Percentiles rank a stretch among this genome's conserved stretches.
Conservation (phyloP, 305 asterid genomes). For the Striga hermonthica region DNA sequence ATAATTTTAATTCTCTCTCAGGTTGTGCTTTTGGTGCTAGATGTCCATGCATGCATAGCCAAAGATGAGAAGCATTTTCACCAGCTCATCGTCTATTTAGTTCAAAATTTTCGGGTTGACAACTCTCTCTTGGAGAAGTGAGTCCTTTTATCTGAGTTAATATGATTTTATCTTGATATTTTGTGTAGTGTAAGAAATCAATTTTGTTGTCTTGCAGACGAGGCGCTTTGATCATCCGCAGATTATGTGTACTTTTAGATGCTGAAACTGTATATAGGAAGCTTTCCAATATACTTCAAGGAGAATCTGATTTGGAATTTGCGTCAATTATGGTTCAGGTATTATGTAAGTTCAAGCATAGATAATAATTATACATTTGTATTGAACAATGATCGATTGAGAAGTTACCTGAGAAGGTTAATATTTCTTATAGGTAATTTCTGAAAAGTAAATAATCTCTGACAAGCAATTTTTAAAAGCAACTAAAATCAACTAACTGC, state of each 20-base stretch:
- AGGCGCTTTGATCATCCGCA: constrained; percentile 91
- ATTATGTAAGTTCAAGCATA: constrained; percentile 23
- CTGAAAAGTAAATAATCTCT: too few relatives aligned
- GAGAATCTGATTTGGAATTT: constrained; percentile 89
- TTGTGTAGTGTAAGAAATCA: constrained; percentile 29
- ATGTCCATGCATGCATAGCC: constrained; percentile 98
- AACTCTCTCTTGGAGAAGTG: constrained; percentile 94
- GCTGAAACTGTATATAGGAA: constrained; percentile 95
- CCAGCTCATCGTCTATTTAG: constrained; percentile 71
- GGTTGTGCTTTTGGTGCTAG: constrained; percentile 98
- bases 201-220: constrained; percentile 59
- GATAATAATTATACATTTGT: neutral
- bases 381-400: too few relatives aligned
- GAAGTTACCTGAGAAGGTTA: too few relatives aligned
- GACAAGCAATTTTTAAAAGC: too few relatives aligned
- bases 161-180: constrained; percentile 21
- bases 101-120: constrained; percentile 75
- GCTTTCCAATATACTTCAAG: constrained; percentile 83
- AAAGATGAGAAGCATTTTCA: constrained; percentile 78
- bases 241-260: constrained; percentile 87
- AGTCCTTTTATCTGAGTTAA: constrained; percentile 31
- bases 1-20: constrained; percentile 28
- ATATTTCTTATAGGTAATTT: too few relatives aligned
- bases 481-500: too few relatives aligned
- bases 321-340: constrained; percentile 98